A percentile compares a stretch with the other conserved stretches of the same genome.
Conservation (phyloP, 257 asterid species). For the Eucommia ulmoides region DNA sequence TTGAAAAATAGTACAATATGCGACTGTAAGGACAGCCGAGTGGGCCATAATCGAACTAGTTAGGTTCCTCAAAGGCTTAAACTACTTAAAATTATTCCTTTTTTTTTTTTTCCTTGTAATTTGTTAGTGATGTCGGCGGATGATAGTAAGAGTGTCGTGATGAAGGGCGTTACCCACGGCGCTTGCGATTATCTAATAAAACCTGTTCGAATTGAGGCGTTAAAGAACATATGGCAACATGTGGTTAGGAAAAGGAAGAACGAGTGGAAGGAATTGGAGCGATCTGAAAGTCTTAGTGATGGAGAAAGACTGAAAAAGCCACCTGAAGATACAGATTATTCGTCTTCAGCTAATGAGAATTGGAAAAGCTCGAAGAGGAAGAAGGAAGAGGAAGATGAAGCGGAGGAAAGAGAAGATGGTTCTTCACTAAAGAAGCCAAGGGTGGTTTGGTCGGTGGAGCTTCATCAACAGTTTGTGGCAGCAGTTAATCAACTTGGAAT, state of each 20-base stretch:
- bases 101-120: constrained; percentile 6
- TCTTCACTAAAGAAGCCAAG: constrained; percentile 75
- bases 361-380: constrained; percentile 62
- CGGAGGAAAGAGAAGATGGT: constrained; percentile 71
- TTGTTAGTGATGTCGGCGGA: constrained; percentile 93
- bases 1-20: too few relatives aligned
- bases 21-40: too few relatives aligned
- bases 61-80: background rate
- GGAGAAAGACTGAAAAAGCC: constrained; percentile 48
- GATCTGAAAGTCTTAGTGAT: constrained; percentile 53
- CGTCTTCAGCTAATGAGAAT: constrained; percentile 64
- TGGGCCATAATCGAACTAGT: background rate
- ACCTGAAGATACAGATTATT: constrained; percentile 56
- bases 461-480: constrained; percentile 88
- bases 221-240: constrained; percentile 98
- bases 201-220: constrained; percentile 87
- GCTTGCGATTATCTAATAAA: constrained; percentile 93
- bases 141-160: constrained; percentile 74
- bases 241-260: constrained; percentile 77
- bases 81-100: too few relatives aligned
- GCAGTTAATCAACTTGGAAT: constrained; percentile 93
- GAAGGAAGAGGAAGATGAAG: constrained; percentile 78
- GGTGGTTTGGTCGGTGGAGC: constrained; percentile 98
- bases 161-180: constrained; percentile 96
- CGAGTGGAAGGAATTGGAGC: constrained; percentile 58